Evolutionary conservation across 371 early-diverging fungal genomes (phyloP), one percentile per base, ranked within the genome.

Genomic region (Nematocida major): DNA sequence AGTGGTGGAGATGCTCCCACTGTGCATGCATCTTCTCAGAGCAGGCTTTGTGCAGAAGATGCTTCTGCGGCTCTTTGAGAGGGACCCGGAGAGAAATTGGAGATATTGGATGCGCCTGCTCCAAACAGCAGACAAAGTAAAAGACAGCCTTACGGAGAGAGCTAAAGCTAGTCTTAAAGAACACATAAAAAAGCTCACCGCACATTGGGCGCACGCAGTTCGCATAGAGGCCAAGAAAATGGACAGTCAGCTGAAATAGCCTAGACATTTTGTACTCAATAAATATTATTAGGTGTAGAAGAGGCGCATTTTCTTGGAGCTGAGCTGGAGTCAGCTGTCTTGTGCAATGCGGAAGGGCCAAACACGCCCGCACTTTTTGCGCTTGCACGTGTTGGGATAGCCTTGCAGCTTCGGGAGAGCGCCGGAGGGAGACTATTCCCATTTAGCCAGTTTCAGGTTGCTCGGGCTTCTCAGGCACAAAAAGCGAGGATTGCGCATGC

Each of bases 191-290:
- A 20, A 22, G 34, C 65, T 73, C 13, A 63, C 78, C 13, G 39
- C 18, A 24, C 76, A 73, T 54, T 73, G 76, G 76, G 76, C 76
- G 4, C 13, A 50, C 38, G 51, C 43, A 39, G 65, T 73, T 20
- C 18, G 76, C 9, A 48, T 26, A n/a, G 32, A 18, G 30, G 76
- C 76, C 4, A 15, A 39, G 39, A 38, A 11, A 18, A 24, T 20
- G 30, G 40, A 39, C 5, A 38, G 9, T 11, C n/a, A n/a, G 20
- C 54, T 53, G 3, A 32, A 54, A 26, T 34, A 26, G 11, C 20
- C 22, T 22, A 51, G 11, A 51, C 11, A 24, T 22, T 50, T 28
- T 57, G 57, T 57, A 57, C 57, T 57, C 34, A 57, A 57, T 57
- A 57, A 57, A 57, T 57, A 57, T 18, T 45, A n/a, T n/a, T n/a